Evolutionary conservation across 495 filamentous ascomycete species (phyloP), one percentile per base, ranked within the genome.

Genomic region (Penicillium subrubescens): DNA sequence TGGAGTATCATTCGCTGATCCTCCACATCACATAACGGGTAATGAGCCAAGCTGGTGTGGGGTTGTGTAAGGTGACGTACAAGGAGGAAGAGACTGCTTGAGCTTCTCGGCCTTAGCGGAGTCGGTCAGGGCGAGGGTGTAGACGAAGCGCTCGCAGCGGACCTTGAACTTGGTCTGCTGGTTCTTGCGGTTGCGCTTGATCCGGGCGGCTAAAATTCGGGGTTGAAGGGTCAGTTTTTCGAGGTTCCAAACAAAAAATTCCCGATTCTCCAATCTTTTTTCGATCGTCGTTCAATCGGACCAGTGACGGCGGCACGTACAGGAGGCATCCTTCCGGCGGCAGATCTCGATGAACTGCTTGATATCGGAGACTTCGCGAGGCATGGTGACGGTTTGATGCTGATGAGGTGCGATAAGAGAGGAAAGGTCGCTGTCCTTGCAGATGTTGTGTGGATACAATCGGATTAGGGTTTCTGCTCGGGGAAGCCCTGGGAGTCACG

Each of bases 291-390:
- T 52, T 48, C 44, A 25, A 25, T 3, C n/a, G 34, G 54, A 43
- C 19, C 14, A 46, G 33, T 41, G 35, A 37, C 14, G 51, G 53
- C 41, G 48, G 27, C 46, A 89, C 87, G 65, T 90, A 97, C 94
- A 96, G 74, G 91, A 93, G 75, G 96, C 95, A 87, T 99, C 95
- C 83, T 95, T 95, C 75, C 95, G 91, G 82, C 94, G 89, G 90
- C 92, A 97, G 86, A 98, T 94, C 91, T 99, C 96, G 83, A 99
- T 96, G 90, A 99, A 99, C 86, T 97, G 83, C 92, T 98, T 99
- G 90, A 99, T 97, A 75, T 98, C 96, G 75, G 89, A 90, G 81
- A 98, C 89, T 93, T 98, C 94, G 74, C 88, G 87, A 89, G 95
- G 95, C 95, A 99, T 99, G 68, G 57, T 88, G 85, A 78, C 71